phyloP scores from a whole-genome alignment of 2,329 filamentous ascomycete species.

The Alternaria ventricosa region DNA sequence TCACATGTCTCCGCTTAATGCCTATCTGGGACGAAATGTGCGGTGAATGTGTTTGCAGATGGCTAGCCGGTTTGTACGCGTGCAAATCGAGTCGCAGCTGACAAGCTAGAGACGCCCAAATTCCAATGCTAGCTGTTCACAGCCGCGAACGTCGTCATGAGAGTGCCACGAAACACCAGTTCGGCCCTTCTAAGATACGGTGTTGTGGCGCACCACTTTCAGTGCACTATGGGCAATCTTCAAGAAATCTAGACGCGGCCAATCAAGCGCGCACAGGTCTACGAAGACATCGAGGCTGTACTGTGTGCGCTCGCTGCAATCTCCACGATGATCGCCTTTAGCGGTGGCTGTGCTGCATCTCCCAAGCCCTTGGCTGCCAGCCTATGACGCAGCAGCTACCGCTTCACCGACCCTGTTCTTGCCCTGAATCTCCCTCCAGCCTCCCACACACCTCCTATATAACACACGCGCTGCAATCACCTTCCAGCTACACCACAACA shows the following conservation, averaged over 20 bases:
- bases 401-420: conserved; percentile 11
- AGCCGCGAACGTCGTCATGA: neutral
- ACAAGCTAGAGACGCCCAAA: neutral
- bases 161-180: neutral
- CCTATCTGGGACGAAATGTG: neutral
- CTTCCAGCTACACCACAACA: conserved; percentile 5
- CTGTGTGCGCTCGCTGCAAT: neutral
- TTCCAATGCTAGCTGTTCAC: neutral
- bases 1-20: neutral
- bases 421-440: conserved; percentile 16
- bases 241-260: neutral
- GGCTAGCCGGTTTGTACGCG: neutral
- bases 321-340: neutral
- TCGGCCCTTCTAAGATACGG: neutral
- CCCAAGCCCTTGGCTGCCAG: conserved; percentile 15
- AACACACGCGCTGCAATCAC: conserved; percentile 5
- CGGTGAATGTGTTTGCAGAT: neutral
- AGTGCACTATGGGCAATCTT: neutral
- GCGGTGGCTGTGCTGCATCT: conserved; percentile 5
- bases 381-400: conserved; percentile 10
- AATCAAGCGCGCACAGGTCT: neutral
- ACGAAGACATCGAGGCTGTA: neutral
- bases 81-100: neutral
- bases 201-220: conserved; percentile 1
- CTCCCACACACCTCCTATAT: conserved; percentile 18